These are phyloP conservation scores for Cadophora luteo-olivacea DNA, from an alignment of 2,329 filamentous ascomycete species.

Conservation along the genomic window DNA sequence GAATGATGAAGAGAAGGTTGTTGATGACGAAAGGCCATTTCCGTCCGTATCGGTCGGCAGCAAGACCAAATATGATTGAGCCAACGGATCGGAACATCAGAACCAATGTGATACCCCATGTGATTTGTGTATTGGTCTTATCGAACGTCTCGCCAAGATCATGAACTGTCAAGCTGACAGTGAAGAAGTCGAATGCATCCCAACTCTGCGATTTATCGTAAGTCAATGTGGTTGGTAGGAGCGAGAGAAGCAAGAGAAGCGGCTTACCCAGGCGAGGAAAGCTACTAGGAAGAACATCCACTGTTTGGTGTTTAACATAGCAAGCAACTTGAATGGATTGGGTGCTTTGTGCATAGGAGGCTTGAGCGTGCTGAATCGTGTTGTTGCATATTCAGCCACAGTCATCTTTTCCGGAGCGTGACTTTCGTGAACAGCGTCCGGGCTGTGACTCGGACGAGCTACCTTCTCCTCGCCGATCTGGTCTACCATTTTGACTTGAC, in stretches of 20 bases:
- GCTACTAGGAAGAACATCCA: conserved; percentile 82
- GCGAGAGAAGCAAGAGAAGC: not conserved
- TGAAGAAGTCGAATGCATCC: conserved; percentile 86
- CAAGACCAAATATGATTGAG: conserved; percentile 76
- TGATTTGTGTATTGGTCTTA: conserved; percentile 65
- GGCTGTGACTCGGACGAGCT: conserved; percentile 11
- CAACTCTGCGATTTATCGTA: conserved; percentile 54
- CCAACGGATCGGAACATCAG: conserved; percentile 79
- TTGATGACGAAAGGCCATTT: conserved; percentile 84
- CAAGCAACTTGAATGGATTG: conserved; percentile 74
- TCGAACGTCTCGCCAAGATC: conserved; percentile 68
- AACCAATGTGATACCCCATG: conserved; percentile 77
- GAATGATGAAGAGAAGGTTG: conserved; percentile 72
- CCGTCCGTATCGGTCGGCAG: conserved; percentile 79
- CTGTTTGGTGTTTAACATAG: conserved; percentile 66
- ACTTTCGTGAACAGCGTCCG: conserved; percentile 31
- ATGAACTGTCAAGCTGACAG: conserved; percentile 77
- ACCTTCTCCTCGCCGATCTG: conserved; percentile 22
- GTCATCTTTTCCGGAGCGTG: conserved; percentile 36
- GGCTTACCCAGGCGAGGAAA: conserved; percentile 67
- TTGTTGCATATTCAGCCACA: conserved; percentile 50
- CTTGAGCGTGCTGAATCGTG: conserved; percentile 62
- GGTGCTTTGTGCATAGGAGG: conserved; percentile 66
- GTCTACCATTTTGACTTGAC: conserved; percentile 21
- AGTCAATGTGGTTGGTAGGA: not conserved